These are phyloP conservation scores for Candida sonorensis DNA, from an alignment of 805 yeast species.

Conservation along the genomic window DNA sequence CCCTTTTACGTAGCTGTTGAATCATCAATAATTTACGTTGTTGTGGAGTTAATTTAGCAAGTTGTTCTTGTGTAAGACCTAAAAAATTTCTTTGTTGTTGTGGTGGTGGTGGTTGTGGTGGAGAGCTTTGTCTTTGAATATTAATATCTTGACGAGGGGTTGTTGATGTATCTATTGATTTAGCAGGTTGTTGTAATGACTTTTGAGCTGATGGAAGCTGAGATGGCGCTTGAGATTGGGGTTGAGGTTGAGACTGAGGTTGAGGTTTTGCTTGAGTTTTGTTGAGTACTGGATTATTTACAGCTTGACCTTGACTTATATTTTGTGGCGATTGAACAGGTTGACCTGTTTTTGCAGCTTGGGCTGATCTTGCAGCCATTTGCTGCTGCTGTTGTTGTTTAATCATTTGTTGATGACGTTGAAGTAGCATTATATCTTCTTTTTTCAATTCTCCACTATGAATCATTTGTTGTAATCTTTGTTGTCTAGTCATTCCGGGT, in stretches of 20 bases:
- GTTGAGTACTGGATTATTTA: conserved; percentile 2
- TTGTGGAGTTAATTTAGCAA: conserved; percentile 29
- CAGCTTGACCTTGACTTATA: conserved; percentile 1
- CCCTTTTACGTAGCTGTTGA: conserved; percentile 36
- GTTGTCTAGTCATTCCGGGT: conserved; percentile 28
- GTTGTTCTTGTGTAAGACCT: conserved; percentile 24
- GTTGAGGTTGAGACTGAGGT: conserved; percentile 1
- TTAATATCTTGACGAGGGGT: too few relatives aligned
- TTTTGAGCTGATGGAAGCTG: conserved; percentile 1
- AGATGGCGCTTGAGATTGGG: conserved; percentile 3
- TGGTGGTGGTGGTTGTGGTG: conserved; percentile 17
- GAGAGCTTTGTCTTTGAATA: too few relatives aligned
- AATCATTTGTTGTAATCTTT: conserved; percentile 26
- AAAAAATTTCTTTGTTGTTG: conserved; percentile 17
- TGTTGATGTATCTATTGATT: too few relatives aligned
- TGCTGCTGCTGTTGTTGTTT: conserved; percentile 23
- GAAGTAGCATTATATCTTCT: conserved; percentile 24
- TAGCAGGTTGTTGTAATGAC: not conserved
- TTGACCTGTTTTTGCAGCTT: too few relatives aligned
- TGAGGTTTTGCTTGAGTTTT: conserved; percentile 1
- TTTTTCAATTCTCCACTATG: conserved; percentile 25
- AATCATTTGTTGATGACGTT: conserved; percentile 27
- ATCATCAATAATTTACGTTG: conserved; percentile 36
- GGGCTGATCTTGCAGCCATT: too few relatives aligned
- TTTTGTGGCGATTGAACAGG: too few relatives aligned